Conservation (phyloP, 257 asterid species). For the Thymus quinquecostatus region DNA sequence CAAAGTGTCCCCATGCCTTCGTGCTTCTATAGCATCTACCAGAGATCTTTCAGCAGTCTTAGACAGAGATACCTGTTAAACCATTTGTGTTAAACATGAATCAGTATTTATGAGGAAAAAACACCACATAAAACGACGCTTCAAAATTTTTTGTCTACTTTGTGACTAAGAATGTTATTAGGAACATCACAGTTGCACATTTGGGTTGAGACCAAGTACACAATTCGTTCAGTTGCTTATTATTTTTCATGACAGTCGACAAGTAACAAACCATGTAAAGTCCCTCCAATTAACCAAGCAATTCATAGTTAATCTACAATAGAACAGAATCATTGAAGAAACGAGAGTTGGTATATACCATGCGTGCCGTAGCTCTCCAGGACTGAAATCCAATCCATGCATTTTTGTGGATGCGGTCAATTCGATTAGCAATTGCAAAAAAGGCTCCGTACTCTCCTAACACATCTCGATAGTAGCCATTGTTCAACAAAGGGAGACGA, state of each 20-base stretch:
- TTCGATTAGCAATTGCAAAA: conserved; percentile 89
- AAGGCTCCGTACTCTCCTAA: conserved; percentile 91
- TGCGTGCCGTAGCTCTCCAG: conserved; percentile 91
- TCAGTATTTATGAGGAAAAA: conserved; percentile 6
- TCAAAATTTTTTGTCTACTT: not conserved
- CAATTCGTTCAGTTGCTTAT: not conserved
- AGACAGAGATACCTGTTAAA: conserved; percentile 72
- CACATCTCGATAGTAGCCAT: conserved; percentile 71
- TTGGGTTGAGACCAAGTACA: not conserved
- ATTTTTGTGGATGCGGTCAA: conserved; percentile 88
- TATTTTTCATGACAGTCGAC: not conserved
- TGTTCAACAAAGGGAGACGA: conserved; percentile 77
- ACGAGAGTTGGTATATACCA: conserved; percentile 47
- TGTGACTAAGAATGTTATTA: not conserved
- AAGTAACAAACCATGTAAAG: not conserved
- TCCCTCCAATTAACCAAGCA: not conserved
- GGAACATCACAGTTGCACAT: conserved; percentile 11
- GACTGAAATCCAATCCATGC: conserved; percentile 99
- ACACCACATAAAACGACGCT: not conserved
- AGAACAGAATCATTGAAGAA: not conserved
- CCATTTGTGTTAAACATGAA: conserved; percentile 21
- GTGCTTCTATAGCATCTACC: conserved; percentile 65
- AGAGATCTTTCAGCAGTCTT: conserved; percentile 76
- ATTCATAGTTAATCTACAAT: not conserved
- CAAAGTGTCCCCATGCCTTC: conserved; percentile 78